Evolutionary conservation across 2,329 filamentous ascomycete species (phyloP), one percentile per base, ranked within the genome.

Genomic region (Diaporthe sp.): DNA sequence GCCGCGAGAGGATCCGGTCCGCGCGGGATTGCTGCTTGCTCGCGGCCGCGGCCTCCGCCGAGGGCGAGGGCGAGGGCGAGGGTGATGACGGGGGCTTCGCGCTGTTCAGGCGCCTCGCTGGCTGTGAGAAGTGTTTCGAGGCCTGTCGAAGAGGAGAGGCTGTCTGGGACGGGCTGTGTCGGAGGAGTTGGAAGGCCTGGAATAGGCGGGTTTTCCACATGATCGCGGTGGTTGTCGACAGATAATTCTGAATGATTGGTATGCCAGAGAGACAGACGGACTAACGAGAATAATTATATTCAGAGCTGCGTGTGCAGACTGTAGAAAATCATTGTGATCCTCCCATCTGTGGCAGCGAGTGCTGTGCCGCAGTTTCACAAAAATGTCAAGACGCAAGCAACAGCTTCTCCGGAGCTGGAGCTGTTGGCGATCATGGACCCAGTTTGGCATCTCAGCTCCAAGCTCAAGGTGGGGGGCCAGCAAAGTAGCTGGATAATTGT

Each of bases 1-100:
- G 88, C 77, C 88, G 88, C 44, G 84, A 76, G 31, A 90, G 86
- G 80, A 91, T 83, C 55, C 84, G 85, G 74, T 87, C 84, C 74
- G 87, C 82, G 31, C 86, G 86, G 34, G 84, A 82, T 25, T 67
- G 76, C 25, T 57, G 58, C 61, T 73, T 65, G 34, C 28, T 49
- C 17, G 46, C 31, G 58, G 84, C 84, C 31, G 85, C 85, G 28
- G 44, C 7, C 84, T 81, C 65, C n/a, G 74, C 15, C n/a, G 34
- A 28, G 25, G 61, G n/a, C n/a, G n/a, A n/a, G n/a, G n/a, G n/a
- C n/a, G n/a, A n/a, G n/a, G n/a, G n/a, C n/a, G n/a, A n/a, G n/a
- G n/a, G n/a, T n/a, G n/a, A n/a, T n/a, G n/a, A n/a, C n/a, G n/a
- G n/a, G 31, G 22, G 9, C 39, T 46, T 70, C 49, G 44, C 60